These are phyloP conservation scores for Thuja plicata DNA, from an alignment of 83 land plant species.

Conservation along the genomic window DNA sequence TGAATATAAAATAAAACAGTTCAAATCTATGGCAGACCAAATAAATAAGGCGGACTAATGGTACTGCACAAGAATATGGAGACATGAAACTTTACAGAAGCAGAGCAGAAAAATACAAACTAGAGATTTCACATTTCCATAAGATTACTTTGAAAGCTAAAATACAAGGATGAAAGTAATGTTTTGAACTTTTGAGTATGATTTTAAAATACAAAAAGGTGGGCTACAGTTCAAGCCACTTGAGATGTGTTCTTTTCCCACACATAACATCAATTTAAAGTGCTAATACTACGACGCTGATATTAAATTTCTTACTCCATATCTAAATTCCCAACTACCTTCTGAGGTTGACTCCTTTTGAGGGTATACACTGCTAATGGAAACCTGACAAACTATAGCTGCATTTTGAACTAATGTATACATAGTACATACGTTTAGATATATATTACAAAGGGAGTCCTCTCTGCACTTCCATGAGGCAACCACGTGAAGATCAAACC, in stretches of 20 bases:
- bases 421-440: background rate
- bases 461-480: background rate
- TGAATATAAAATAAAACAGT: background rate
- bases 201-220: background rate
- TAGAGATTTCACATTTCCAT: background rate
- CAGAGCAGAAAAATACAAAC: background rate
- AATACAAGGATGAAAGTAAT: background rate
- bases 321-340: background rate
- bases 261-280: background rate
- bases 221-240: background rate
- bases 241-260: background rate
- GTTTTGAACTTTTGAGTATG: background rate
- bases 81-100: background rate
- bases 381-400: constrained; percentile 7
- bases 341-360: background rate
- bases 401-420: background rate
- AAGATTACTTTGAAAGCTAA: background rate
- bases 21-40: background rate
- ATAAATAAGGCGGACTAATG: background rate
- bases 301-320: background rate
- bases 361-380: background rate
- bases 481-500: background rate
- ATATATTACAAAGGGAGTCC: background rate
- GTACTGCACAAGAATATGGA: background rate
- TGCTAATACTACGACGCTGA: background rate